phyloP scores from a whole-genome alignment of 108 stramenopile species.

The Cyclotella baltica region DNA sequence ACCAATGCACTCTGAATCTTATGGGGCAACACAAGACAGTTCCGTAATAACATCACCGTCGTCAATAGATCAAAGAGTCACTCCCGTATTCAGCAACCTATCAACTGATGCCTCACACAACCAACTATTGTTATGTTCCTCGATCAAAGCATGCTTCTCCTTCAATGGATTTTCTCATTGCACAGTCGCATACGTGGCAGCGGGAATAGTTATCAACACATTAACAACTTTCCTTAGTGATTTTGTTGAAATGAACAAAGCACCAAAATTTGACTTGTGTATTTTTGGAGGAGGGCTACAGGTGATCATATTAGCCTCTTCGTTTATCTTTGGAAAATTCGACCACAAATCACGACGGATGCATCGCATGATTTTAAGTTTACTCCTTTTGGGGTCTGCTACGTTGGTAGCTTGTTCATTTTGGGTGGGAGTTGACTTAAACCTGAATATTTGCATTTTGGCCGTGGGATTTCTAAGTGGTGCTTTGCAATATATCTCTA shows the following conservation, averaged over 20 bases:
- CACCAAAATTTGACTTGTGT: conserved; percentile 68
- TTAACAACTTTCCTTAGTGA: conserved; percentile 84
- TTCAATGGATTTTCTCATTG: conserved; percentile 75
- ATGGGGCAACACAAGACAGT: neutral
- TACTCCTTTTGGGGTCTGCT: conserved; percentile 70
- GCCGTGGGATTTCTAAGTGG: conserved; percentile 75
- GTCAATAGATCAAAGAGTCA: conserved; percentile 51
- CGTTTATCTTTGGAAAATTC: conserved; percentile 67
- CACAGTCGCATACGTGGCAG: conserved; percentile 68
- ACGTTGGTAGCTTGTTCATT: conserved; percentile 74
- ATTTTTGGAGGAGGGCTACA: conserved; percentile 85
- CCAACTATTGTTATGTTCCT: conserved; percentile 70
- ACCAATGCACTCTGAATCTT: neutral
- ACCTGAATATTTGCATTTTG: conserved; percentile 64
- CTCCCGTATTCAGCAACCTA: conserved; percentile 64
- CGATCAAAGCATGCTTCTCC: conserved; percentile 69
- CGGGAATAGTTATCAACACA: conserved; percentile 87
- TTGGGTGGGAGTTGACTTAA: conserved; percentile 36
- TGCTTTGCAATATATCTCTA: conserved; percentile 81
- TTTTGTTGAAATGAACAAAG: conserved; percentile 72
- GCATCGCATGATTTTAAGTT: conserved; percentile 63
- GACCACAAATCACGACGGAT: conserved; percentile 70
- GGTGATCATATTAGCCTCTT: conserved; percentile 77
- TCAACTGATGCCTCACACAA: conserved; percentile 77
- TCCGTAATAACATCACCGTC: conserved; percentile 1